Evolutionary conservation across 2,329 filamentous ascomycete genomes (phyloP).

Genomic region (Elsinoe ampelina): DNA sequence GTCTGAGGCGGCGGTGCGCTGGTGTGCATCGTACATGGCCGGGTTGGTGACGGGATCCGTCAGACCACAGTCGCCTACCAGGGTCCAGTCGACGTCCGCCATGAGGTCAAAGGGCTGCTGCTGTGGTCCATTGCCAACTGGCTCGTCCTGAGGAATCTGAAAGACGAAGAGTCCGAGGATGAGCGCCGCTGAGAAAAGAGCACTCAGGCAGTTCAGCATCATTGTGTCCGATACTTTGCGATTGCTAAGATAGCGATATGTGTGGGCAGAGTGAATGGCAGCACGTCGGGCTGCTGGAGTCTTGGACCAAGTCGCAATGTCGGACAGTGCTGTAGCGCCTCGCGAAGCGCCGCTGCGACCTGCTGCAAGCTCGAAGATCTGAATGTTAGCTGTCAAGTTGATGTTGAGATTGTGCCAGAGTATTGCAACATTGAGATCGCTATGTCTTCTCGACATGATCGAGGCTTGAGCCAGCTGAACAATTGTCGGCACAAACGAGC

Average conservation of each 20-base stretch:
- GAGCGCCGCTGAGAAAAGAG: conserved; percentile 43
- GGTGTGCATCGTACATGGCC: conserved; percentile 12
- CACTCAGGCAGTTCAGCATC: conserved; percentile 42
- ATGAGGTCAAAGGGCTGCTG: conserved; percentile 36
- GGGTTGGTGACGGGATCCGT: conserved; percentile 24
- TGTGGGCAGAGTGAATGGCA: conserved; percentile 45
- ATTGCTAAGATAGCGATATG: conserved; percentile 42
- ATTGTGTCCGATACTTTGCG: conserved; percentile 45
- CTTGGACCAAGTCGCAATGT: conserved; percentile 43
- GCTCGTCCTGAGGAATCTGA: conserved; percentile 31
- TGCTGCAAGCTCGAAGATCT: conserved; percentile 45
- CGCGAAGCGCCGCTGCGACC: conserved; percentile 40
- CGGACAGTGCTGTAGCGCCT: conserved; percentile 41
- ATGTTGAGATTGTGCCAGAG: conserved; percentile 47
- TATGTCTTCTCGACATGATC: conserved; percentile 33
- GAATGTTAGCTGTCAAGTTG: conserved; percentile 43
- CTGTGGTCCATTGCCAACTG: conserved; percentile 17
- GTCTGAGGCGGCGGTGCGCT: conserved; percentile 19
- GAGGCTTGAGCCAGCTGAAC: conserved; percentile 33
- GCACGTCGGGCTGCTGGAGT: conserved; percentile 42
- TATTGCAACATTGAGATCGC: conserved; percentile 42
- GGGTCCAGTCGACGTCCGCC: conserved; percentile 42
- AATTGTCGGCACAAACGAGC: conserved; percentile 30
- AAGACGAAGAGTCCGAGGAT: conserved; percentile 45
- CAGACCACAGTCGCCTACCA: conserved; percentile 39